These are phyloP conservation scores for Stephania japonica DNA, from an alignment of 164 flowering plant species.

Conservation along the genomic window DNA sequence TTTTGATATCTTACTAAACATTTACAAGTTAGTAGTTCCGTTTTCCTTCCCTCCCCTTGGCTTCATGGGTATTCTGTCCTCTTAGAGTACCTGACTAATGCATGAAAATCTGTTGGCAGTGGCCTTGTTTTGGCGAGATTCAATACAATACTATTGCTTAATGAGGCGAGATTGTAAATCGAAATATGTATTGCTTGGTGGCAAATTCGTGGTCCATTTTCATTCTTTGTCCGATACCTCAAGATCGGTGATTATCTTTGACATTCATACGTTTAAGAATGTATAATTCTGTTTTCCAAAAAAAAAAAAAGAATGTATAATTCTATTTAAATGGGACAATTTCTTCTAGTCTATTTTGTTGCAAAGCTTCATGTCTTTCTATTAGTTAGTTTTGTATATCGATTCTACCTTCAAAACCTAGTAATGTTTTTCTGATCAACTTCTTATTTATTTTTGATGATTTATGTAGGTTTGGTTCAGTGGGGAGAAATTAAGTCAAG, in stretches of 20 bases:
- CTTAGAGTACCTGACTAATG: no score
- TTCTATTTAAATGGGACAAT: not conserved
- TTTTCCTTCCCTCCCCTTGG: no score
- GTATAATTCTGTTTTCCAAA: not conserved
- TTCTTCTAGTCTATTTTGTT: not conserved
- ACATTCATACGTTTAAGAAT: not conserved
- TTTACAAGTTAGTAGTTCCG: no score
- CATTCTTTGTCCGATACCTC: not conserved
- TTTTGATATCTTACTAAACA: no score
- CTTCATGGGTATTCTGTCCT: no score
- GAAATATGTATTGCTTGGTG: not conserved
- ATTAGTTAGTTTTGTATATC: not conserved
- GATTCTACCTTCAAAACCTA: not conserved
- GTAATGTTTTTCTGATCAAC: not conserved
- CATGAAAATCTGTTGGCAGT: no score
- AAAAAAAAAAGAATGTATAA: not conserved
- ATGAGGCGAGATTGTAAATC: not conserved
- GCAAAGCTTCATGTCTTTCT: not conserved
- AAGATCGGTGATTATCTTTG: not conserved
- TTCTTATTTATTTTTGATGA: conserved; percentile 5
- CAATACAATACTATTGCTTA: no score
- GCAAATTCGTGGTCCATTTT: not conserved
- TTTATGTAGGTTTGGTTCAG: conserved; percentile 70
- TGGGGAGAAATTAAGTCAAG: conserved; percentile 84
- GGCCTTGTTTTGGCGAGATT: no score